Evolutionary conservation across 306 rosid species (phyloP), one percentile per base, ranked within the genome.

Genomic region (Begonia peltatifolia): DNA sequence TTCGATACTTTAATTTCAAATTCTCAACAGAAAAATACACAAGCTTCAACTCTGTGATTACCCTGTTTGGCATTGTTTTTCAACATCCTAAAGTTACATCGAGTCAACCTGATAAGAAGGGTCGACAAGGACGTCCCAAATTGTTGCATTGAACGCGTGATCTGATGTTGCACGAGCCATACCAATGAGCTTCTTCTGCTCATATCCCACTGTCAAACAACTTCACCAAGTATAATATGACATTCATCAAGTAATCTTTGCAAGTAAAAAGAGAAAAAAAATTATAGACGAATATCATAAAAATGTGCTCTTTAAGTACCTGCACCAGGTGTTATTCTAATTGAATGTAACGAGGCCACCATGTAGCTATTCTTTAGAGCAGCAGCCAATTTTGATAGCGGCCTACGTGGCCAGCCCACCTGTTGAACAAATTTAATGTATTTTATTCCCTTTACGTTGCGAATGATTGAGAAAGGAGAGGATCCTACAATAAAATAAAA

Each of bases 141-240:
- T 90, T 56, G 99, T 90, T 51, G 99, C 99, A 63, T 90, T 86
- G 79, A 90, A 90, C 43, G 96, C 99, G 67, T 90, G 96, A 71
- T 90, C 99, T 41, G 99, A 90, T 10, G 94, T 90, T 42, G 96
- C 99, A 65, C 94, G 99, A 15, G 99, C 95, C 94, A 90, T 77
- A 68, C 99, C 99, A 63, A 90, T 86, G 56, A 90, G 71, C 78
- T 55, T 79, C 82, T 76, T 90, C 47, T 69, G 78, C 52, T 67
- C 83, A 75, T 65, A 65, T 74, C 79, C 86, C 69, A 81, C 99
- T 86, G 99, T 86, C 77, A 90, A 83, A 86, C 77, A 83, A 90
- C 99, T 86, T 90, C 84, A 71, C 94, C 87, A 86, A 85, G 83
- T 83, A 86, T 87, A 85, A 86, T 73, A 90, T 80, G 90, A 75